Percentiles rank a stretch among this genome's conserved stretches.
phyloP scores from a whole-genome alignment of 768 basidiomycete genomes.

The Boletus tylopilopsis region DNA sequence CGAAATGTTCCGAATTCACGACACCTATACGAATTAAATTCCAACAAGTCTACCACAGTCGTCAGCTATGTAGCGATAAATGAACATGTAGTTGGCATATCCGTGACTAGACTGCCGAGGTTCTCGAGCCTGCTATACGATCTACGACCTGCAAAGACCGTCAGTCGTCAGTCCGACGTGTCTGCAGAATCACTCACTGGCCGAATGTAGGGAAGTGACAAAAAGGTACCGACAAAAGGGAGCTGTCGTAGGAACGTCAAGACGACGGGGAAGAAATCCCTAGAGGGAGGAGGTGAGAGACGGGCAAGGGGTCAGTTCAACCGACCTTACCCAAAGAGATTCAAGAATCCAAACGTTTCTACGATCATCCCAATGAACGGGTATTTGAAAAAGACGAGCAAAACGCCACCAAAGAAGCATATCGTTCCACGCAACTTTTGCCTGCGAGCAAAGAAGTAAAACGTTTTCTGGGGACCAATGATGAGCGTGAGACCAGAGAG shows the following conservation, averaged over 20 bases:
- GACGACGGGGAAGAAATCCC: slow-evolving; percentile 99
- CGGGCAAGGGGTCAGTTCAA: background rate
- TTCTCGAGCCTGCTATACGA: slow-evolving; percentile 74
- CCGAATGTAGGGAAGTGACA: slow-evolving; percentile 86
- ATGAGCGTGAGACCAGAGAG: slow-evolving; percentile 91
- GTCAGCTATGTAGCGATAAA: slow-evolving; percentile 7
- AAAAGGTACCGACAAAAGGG: slow-evolving; percentile 82
- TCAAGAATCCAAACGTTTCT: slow-evolving; percentile 95
- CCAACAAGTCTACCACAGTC: slow-evolving; percentile 7
- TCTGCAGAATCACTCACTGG: slow-evolving; percentile 45
- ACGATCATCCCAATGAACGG: slow-evolving; percentile 91
- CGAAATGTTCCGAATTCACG: background rate
- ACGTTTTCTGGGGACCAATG: slow-evolving; percentile 95
- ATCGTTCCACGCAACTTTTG: slow-evolving; percentile 90
- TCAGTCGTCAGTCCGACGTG: slow-evolving; percentile 4
- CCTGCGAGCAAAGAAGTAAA: slow-evolving; percentile 95
- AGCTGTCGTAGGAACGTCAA: slow-evolving; percentile 94
- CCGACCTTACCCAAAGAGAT: slow-evolving; percentile 80
- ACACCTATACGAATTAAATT: slow-evolving; percentile 15
- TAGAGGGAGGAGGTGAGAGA: slow-evolving; percentile 31
- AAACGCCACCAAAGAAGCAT: slow-evolving; percentile 86
- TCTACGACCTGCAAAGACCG: slow-evolving; percentile 57
- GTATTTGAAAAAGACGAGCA: slow-evolving; percentile 94
- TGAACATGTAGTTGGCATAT: background rate
- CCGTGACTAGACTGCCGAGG: slow-evolving; percentile 57